phyloP scores from a whole-genome alignment of 1,139 yeast genomes.

The Hyphopichia burtonii region DNA sequence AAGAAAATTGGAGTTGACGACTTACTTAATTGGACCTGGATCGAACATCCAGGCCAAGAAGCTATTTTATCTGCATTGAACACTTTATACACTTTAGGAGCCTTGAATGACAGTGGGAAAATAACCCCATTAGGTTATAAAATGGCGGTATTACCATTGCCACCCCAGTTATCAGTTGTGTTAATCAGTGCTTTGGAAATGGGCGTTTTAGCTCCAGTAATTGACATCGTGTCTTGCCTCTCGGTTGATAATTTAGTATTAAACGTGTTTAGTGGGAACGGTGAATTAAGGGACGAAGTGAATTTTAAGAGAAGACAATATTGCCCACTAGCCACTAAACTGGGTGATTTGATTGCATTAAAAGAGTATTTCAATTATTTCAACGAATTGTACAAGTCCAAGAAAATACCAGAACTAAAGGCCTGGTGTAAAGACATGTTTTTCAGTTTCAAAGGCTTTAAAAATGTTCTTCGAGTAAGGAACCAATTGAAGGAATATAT shows the following conservation, averaged over 20 bases:
- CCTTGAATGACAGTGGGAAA: conserved; percentile 71
- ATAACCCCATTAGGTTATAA: conserved; percentile 75
- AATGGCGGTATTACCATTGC: conserved; percentile 86
- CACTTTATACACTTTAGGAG: conserved; percentile 75
- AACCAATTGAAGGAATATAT: conserved; percentile 76
- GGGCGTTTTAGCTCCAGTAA: conserved; percentile 61
- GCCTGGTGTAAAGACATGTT: conserved; percentile 83
- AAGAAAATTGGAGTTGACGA: conserved; percentile 84
- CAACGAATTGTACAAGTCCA: conserved; percentile 41
- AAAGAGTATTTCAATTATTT: conserved; percentile 74
- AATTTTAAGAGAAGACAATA: conserved; percentile 57
- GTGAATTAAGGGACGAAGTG: conserved; percentile 80
- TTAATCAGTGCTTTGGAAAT: conserved; percentile 64
- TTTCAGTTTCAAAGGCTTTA: conserved; percentile 76
- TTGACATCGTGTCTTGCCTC: conserved; percentile 88
- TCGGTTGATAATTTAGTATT: conserved; percentile 86
- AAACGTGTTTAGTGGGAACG: conserved; percentile 60
- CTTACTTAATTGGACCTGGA: conserved; percentile 85
- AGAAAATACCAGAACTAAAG: conserved; percentile 48
- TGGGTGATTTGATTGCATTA: conserved; percentile 83
- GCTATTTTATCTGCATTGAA: conserved; percentile 75
- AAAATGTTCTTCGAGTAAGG: conserved; percentile 72
- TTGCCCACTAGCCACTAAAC: conserved; percentile 65
- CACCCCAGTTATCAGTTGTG: conserved; percentile 91
- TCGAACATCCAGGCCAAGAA: conserved; percentile 83